Conservation (phyloP, 352 stramenopile species). For the Phytopythium ostracodes region DNA sequence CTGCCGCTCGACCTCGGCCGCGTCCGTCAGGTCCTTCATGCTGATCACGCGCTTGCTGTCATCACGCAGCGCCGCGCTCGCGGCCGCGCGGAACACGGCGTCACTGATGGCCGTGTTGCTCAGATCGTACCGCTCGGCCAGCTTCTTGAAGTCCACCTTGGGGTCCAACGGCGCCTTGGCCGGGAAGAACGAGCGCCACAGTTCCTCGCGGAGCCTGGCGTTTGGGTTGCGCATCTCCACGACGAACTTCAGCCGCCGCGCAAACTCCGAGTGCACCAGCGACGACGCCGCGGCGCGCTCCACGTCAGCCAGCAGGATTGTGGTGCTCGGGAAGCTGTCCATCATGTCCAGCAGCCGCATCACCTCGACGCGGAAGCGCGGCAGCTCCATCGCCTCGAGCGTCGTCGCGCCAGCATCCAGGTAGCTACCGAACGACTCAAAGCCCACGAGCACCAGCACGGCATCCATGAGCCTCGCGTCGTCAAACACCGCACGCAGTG, state of each 20-base stretch:
- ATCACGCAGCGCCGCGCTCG: constrained; percentile 59
- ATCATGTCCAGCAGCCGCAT: constrained; percentile 77
- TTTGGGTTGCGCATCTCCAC: constrained; percentile 82
- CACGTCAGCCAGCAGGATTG: constrained; percentile 72
- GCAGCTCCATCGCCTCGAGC: constrained; percentile 53
- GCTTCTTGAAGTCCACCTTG: constrained; percentile 62
- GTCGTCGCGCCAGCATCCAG: constrained; percentile 52
- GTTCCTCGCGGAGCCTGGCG: constrained; percentile 57
- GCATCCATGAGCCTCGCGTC: constrained; percentile 85
- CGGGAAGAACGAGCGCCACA: constrained; percentile 80
- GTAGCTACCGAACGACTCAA: constrained; percentile 83
- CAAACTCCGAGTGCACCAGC: constrained; percentile 64
- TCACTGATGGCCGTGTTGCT: constrained; percentile 78
- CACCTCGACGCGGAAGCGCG: constrained; percentile 70
- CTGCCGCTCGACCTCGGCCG: constrained; percentile 68
- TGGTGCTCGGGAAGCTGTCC: constrained; percentile 73
- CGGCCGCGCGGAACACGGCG: constrained; percentile 77
- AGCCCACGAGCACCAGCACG: constrained; percentile 81
- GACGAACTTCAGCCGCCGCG: constrained; percentile 79
- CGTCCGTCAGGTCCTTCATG: constrained; percentile 77
- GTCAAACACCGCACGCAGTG: constrained; percentile 77
- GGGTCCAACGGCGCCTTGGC: constrained; percentile 56
- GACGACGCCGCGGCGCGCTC: constrained; percentile 39
- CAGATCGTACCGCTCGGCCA: constrained; percentile 72
- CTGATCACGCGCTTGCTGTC: constrained; percentile 58